Base-by-base conservation (phyloP, 768 basidiomycete species). In the Leccinum barrowsii region DNA sequence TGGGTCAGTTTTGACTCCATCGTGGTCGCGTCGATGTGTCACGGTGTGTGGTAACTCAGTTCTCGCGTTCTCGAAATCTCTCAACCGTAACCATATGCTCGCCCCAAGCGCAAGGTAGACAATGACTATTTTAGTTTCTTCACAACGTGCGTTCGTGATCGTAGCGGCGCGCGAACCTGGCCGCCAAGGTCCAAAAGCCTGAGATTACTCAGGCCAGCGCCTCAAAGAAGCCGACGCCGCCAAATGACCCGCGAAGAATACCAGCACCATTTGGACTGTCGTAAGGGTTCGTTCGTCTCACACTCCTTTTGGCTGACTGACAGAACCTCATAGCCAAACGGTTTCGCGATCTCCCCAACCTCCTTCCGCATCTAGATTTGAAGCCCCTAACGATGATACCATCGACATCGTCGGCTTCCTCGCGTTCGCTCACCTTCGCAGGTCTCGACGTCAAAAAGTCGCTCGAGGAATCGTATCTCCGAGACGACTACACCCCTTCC, bases 201-300 rank as follows among this genome's bases (percentile, higher is more conserved):
- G 24, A 26, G 24, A 26, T 26, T 26, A 26, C 6, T 26, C 24
- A 26, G 6, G 24, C 24, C 86, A 87, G 67, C 84, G 95, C 15
- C 76, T 97, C 47, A 89, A 90, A 87, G 94, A 97, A 80, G 93
- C 94, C 2, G 95, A 98, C 73, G 92, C 1, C 82, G 92, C 46
- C 85, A 92, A 75, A 98, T 98, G 95, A 95, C 94, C 7, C 82
- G 91, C 65, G 95, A 98, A 70, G 93, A 98, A 67, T 98, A 98
- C 71, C 90, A 95, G 59, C 94, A 95, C 69, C 98, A 97, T 70
- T 94, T 94, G 2, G 94, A 96, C 71, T 97, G 94, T 76, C 84
- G 95, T n/a, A n/a, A n/a, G n/a, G n/a, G 94, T 92, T 48, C 32
- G 76, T 5, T 26, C 3, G 0, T 13, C 30, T 11, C 28, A 5